Base-by-base conservation (phyloP, 805 yeast species). In the Monosporozyma unispora region DNA sequence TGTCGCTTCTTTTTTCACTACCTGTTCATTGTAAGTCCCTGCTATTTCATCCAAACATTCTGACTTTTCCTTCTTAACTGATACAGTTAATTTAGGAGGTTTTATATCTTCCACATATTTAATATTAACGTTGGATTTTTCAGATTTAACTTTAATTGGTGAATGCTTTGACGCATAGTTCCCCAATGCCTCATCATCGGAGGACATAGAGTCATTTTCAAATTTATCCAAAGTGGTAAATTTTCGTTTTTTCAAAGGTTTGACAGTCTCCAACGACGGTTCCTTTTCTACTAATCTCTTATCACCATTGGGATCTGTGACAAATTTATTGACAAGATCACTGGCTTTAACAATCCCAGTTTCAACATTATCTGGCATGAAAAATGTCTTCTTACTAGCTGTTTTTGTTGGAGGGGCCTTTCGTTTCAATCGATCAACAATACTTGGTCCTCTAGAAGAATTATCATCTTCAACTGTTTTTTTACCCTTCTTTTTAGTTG, bases 351-450 rank as follows among this genome's bases (percentile, higher is more conserved):
- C 69, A 55, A 85, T 84, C 0, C 88, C 90, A 0, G 82, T 76
- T 39, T 74, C 77, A 4, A 79, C 90, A 57, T 79, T 73, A 54
- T 81, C 85, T 0, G 93, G 93, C 87, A 84, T 80, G 62, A 80
- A 81, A 54, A 84, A 84, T 43, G 66, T 68, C 61, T 82, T 78
- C 52, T 9, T 44, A 18, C 27, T 46, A 10, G 27, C 2, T 2
- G 42, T 12, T 19, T 39, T 39, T 4, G 4, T 45, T 28, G 57
- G 66, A 41, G 55, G 58, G 3, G 51, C 46, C 44, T 64, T 50
- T 52, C 54, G 31, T 48, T 47, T 48, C 12, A 39, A 21, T 39
- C 22, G 42, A 21, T 39, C 25, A 21, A 21, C 12, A 21, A 39
- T 21, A 19, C 19, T 31, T 6, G 39, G 28, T 14, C 23, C 23